Evolutionary conservation across 2,329 filamentous ascomycete species (phyloP), one percentile per base, ranked within the genome.

Genomic region (Plenodomus tracheiphilus): DNA sequence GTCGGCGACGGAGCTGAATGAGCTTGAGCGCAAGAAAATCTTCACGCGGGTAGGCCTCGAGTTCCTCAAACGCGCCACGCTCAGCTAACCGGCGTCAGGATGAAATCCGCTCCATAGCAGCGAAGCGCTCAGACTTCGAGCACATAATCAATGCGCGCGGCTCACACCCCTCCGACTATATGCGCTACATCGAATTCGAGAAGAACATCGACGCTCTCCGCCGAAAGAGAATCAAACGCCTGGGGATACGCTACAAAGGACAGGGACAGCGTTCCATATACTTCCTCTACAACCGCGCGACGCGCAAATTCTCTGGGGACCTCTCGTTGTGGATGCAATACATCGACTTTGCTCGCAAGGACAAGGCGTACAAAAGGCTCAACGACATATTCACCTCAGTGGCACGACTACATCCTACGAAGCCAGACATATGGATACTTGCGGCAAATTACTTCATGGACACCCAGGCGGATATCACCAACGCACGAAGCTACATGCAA

Each of bases 121-220:
- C 87, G 68, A 96, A 94, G 73, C 86, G 94, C 62, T 96, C 91
- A 66, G 89, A 95, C 63, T 95, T 92, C 70, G 94, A 99, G 73
- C 93, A 97, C 75, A 88, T 86, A 49, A 84, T 97, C 59, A 89
- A 96, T 53, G 86, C 90, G 2, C 86, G 91, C 19, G 90, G 91
- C 41, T 68, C 68, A 6, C 83, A 83, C 36, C 83, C 92, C 0
- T 75, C 82, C 51, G 91, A 97, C 69, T 97, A 90, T 76, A 85
- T 89, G 45, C 83, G 86, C 59, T 99, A 97, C 76, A 87, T 88
- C 39, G 84, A 84, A 56, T 86, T 85, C 64, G 84, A 87, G 65
- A 84, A 84, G 74, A 87, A 79, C 49, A 68, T 80, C 11, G 91
- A 97, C 63, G 75, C 82, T 2, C 81, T 97, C 36, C 87, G 91